Evolutionary conservation across 257 asterid genomes (phyloP), one percentile per base, ranked within the genome.

Genomic region (Ophiorrhiza pumila): DNA sequence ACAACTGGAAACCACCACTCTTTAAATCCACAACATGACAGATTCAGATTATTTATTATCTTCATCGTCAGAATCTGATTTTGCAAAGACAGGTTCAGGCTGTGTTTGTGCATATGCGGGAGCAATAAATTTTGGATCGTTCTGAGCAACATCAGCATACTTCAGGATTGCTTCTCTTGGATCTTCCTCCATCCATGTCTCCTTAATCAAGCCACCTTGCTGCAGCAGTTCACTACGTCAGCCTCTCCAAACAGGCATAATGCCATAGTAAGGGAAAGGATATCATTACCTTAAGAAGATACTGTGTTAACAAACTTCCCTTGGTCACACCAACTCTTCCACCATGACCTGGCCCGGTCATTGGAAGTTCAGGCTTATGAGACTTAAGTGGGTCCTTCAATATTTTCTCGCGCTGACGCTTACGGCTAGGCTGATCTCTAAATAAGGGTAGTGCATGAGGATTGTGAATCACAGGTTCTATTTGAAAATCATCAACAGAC

Each of bases 101-200:
- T 94, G 99, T 8, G 99, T 94, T 46, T 84, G 78, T 5, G 97
- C 89, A 49, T 94, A 94, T 6, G 99, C 99, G 2, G 96, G 98
- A 63, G 97, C 96, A 13, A 93, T 91, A 60, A 58, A 93, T 68
- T 93, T 93, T 14, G 98, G 98, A 77, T 93, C 97, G 75, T 91
- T 91, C 8, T 87, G 86, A 73, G 97, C 98, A 17, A 63, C 85
- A 73, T 91, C 98, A 47, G 98, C 98, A 71, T 89, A 87, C 82
- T 93, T 93, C 1, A 93, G 85, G 75, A 93, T 93, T 65, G 98
- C 97, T 84, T 89, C 98, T 85, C 98, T 83, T 32, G 98, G 98
- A 79, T 93, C 98, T 87, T 91, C 98, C 1, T 93, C 97, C 96
- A 88, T 91, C 98, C 98, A 93, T 55, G 94, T 85, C 80, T 91